Evolutionary conservation across 306 rosid species (phyloP).

Genomic region (Malus sylvestris): DNA sequence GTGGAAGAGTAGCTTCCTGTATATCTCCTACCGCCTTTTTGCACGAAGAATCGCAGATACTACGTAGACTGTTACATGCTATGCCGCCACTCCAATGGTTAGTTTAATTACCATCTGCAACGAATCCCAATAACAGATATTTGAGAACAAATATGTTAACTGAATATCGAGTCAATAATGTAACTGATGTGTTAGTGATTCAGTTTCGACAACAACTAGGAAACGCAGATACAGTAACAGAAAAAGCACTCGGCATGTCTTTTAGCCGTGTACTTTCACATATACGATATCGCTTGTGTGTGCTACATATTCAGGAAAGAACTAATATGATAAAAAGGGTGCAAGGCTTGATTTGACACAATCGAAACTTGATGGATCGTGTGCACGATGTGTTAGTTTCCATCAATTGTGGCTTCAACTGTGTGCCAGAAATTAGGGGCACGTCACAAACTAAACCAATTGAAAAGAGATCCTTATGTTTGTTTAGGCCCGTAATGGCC

Average conservation of each 20-base stretch:
- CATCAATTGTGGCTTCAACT: background rate
- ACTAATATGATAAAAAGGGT: no score
- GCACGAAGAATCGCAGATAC: background rate
- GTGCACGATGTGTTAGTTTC: background rate
- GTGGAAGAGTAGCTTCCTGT: background rate
- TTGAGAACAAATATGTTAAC: background rate
- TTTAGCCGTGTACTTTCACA: no score
- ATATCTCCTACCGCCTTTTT: background rate
- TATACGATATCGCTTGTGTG: no score
- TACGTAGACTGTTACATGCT: background rate
- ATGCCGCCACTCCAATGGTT: background rate
- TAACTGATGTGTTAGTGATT: background rate
- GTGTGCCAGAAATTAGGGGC: no score
- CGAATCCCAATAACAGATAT: background rate
- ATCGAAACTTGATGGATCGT: background rate
- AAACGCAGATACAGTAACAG: no score
- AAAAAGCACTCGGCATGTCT: no score
- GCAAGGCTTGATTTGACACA: background rate
- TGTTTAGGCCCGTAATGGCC: background rate
- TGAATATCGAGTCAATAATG: background rate
- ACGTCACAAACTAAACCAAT: background rate
- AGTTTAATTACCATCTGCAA: constrained; percentile 16
- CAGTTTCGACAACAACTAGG: background rate
- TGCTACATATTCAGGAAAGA: no score
- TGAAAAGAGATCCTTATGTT: background rate